These are phyloP conservation scores for Farysia itapuensis DNA, from an alignment of 1,284 basidiomycete species.

Conservation along the genomic window DNA sequence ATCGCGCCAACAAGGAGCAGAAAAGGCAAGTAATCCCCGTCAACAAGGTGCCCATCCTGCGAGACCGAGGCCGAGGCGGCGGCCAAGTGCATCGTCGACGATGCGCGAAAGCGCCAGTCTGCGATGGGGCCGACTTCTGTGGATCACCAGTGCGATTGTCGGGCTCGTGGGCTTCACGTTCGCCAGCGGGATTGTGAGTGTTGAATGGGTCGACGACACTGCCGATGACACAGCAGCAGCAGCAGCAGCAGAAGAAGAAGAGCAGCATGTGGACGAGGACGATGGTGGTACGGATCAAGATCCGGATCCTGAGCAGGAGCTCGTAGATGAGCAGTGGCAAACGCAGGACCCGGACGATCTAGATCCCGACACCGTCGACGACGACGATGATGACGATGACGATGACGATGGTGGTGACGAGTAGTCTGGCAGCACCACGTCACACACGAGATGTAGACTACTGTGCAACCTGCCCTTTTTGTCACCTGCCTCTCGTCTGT, in stretches of 20 bases:
- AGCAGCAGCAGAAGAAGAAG: slow-evolving; percentile 7
- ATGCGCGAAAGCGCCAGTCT: too few species aligned
- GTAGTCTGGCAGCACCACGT: too few species aligned
- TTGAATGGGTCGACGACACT: slow-evolving; percentile 19
- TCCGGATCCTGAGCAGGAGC: slow-evolving; percentile 8
- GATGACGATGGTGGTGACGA: neutral
- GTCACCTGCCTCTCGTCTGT: too few species aligned
- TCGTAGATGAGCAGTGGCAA: slow-evolving; percentile 6
- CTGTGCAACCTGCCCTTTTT: too few species aligned
- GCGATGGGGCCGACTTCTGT: slow-evolving; percentile 34
- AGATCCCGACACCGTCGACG: slow-evolving; percentile 7
- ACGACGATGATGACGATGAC: slow-evolving; percentile 15
- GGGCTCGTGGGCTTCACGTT: slow-evolving; percentile 44
- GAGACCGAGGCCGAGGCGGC: neutral
- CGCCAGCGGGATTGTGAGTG: slow-evolving; percentile 48
- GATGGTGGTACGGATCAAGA: slow-evolving; percentile 11
- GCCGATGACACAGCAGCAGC: slow-evolving; percentile 1
- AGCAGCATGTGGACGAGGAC: slow-evolving; percentile 10
- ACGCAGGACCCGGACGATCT: neutral
- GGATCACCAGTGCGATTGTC: slow-evolving; percentile 42
- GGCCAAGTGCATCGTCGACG: slow-evolving; percentile 1
- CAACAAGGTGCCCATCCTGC: too few species aligned
- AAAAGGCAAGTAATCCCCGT: slow-evolving; percentile 33
- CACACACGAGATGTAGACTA: too few species aligned
- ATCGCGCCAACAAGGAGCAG: neutral